Base-by-base conservation (phyloP, 78 protist species). In the Polysphondylium violaceum region DNA sequence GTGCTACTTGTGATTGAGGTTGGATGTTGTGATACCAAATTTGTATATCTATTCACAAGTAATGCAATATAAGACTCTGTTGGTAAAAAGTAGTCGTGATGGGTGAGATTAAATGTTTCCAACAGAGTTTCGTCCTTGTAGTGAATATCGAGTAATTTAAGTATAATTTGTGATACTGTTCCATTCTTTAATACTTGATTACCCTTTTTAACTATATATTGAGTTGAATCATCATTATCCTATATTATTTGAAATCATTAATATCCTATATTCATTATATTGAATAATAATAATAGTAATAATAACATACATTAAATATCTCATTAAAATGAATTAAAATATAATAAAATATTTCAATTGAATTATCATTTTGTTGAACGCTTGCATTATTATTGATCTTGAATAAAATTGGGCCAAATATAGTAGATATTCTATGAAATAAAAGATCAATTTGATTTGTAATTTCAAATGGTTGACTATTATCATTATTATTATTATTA, bases 61-160 rank as follows among this genome's bases (percentile, higher is more conserved):
- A 21, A 5, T 31, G 36, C 41, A 2, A 83, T 11, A 31, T 83
- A 69, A 9, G 38, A 7, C 4, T n/a, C 50, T 5, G 71, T 83
- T 8, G 77, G 14, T 19, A 83, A 35, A 19, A 69, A 83, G 47
- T 83, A 83, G 27, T 83, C 90, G 11, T 69, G 29, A 41, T 83
- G 90, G 0, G 77, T 68, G 6, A 83, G 63, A 43, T 83, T 83
- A 31, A 83, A 72, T 12, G 63, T 56, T 9, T 83, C 90, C 36
- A 83, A 17, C 4, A 83, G 47, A 27, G 76, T 58, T 33, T 83
- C 90, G 56, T 83, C 90, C 5, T 36, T 40, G n/a, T 83, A 83
- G 29, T 83, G 41, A 2, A 58, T 5, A 83, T 83, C 90, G 1
- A 61, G 27, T 14, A 83, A 41, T 23, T 83, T 83, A 11, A 69